Conservation (phyloP, 2,329 filamentous ascomycete species). For the Lachnellula subtilissima region DNA sequence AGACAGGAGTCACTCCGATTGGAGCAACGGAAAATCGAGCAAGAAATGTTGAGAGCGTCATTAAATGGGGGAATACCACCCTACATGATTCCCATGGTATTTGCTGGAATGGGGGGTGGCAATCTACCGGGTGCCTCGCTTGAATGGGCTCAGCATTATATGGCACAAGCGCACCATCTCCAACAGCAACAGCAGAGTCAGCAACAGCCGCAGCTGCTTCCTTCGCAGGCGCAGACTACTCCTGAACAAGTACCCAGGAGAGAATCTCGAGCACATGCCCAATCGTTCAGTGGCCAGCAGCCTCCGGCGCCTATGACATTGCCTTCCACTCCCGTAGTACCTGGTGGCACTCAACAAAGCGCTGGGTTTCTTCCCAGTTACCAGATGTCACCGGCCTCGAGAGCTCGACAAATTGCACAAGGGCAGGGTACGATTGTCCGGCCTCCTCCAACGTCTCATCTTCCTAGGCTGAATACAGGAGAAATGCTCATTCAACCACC, state of each 20-base stretch:
- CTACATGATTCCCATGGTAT: slow-evolving; percentile 69
- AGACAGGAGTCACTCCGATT: slow-evolving; percentile 59
- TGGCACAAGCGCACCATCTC: slow-evolving; percentile 47
- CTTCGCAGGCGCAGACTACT: slow-evolving; percentile 45
- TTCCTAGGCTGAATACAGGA: slow-evolving; percentile 40
- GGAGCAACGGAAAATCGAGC: slow-evolving; percentile 68
- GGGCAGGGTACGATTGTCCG: slow-evolving; percentile 24
- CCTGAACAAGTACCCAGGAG: slow-evolving; percentile 51
- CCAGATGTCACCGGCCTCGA: slow-evolving; percentile 31
- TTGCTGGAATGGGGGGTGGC: slow-evolving; percentile 65
- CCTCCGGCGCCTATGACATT: slow-evolving; percentile 26
- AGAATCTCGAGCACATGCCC: slow-evolving; percentile 40
- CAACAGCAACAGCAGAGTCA: slow-evolving; percentile 36
- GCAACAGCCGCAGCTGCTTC: slow-evolving; percentile 35
- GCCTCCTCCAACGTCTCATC: slow-evolving; percentile 28
- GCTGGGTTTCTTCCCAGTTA: slow-evolving; percentile 28
- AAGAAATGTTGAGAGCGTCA: slow-evolving; percentile 66
- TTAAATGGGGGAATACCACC: slow-evolving; percentile 67
- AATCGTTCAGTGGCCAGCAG: slow-evolving; percentile 20
- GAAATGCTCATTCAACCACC: slow-evolving; percentile 36
- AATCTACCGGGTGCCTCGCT: slow-evolving; percentile 55
- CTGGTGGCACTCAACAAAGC: slow-evolving; percentile 20
- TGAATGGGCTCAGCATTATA: slow-evolving; percentile 65
- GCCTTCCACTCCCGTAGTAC: slow-evolving; percentile 29
- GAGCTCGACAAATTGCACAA: slow-evolving; percentile 26